phyloP scores from a whole-genome alignment of 169 alveolate species.

The Eimeria maxima region DNA sequence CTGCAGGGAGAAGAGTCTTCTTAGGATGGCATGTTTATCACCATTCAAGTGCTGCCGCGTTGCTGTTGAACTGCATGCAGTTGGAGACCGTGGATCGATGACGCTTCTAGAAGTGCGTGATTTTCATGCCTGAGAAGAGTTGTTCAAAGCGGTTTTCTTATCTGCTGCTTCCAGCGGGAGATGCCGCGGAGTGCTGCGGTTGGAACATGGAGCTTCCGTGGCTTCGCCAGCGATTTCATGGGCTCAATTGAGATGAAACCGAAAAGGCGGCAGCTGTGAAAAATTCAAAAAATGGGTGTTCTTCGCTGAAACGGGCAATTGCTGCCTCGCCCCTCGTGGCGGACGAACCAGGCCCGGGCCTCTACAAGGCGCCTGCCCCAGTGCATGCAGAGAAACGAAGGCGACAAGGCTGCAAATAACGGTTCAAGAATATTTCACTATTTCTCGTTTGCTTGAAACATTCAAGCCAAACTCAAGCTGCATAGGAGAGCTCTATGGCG shows the following conservation, averaged over 20 bases:
- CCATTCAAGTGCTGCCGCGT: background rate
- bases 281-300: background rate
- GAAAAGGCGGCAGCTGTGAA: background rate
- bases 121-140: background rate
- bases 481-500: background rate
- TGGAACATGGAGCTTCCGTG: slow-evolving; percentile 1
- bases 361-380: slow-evolving; percentile 55
- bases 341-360: slow-evolving; percentile 53
- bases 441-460: background rate
- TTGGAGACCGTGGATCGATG: background rate
- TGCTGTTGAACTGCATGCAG: slow-evolving; percentile 16
- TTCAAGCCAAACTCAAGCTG: background rate
- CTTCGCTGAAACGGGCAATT: background rate
- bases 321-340: slow-evolving; percentile 26
- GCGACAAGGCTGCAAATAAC: background rate
- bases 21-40: background rate
- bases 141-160: background rate
- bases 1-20: background rate
- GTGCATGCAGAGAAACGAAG: slow-evolving; percentile 45
- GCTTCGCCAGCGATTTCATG: background rate
- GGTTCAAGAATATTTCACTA: background rate
- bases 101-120: background rate
- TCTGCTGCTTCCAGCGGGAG: slow-evolving; percentile 26
- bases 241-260: slow-evolving; percentile 14
- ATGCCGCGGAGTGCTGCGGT: slow-evolving; percentile 31